Evolutionary conservation across 164 flowering plant species (phyloP), one percentile per base, ranked within the genome.

Genomic region (Dillenia turbinata): DNA sequence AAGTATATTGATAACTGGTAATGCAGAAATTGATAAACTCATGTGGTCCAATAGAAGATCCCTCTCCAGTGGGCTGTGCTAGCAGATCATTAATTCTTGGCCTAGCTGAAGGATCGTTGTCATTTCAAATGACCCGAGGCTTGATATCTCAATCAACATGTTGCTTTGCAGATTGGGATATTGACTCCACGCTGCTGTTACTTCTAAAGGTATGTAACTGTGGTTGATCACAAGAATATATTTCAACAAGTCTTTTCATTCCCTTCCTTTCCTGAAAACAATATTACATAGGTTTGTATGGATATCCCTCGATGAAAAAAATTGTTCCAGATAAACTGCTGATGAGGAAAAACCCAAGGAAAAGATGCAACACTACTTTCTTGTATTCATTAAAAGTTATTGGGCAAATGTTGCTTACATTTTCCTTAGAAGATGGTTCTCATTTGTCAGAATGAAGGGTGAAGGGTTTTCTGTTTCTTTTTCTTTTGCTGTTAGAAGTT

Each of bases 41-140:
- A 44, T 64, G 75, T 64, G 94, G 86, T 44, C 82, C 84, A 61
- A 69, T 92, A 69, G 91, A 92, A 64, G 97, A 95, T 76, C 96
- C 97, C 68, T 95, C 97, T 65, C 85, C 85, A 15, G 75, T 70
- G 48, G 89, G 87, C 22, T 16, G 55, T 73, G 91, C 91, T 47
- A 77, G 76, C 56, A 80, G 81, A 72, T 77, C 79, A 63, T 69
- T 83, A 62, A 64, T 78, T 52, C 77, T 84, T 75, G 82, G 78
- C 60, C 85, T 87, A 60, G 54, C 71, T 15, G 97, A 88, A 52
- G 89, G 87, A 49, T 47, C 72, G 15, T 77, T 95, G 69, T 84
- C 97, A 10, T 95, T 84, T 66, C 83, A 82, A 73, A 77, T 92
- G 58, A 90, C 97, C 46, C 64, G 80, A 77, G 64, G 69, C 68